Evolutionary conservation across 1,284 basidiomycete species (phyloP).

Genomic region (Megacollybia platyphylla): DNA sequence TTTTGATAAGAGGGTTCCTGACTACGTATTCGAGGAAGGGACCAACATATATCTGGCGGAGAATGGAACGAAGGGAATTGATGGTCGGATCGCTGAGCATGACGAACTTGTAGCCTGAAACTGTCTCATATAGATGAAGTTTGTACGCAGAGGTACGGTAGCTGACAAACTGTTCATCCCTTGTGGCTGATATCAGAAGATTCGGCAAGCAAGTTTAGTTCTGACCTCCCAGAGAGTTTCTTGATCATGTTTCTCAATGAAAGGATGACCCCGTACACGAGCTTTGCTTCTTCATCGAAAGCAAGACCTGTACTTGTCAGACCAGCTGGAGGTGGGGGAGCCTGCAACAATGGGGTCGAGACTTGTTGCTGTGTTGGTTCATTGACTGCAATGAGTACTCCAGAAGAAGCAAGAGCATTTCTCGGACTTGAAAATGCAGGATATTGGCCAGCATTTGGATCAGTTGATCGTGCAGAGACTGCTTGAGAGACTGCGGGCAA

Average conservation of each 20-base stretch:
- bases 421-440: constrained; percentile 40
- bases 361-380: constrained; percentile 28
- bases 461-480: constrained; percentile 26
- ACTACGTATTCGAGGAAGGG: constrained; percentile 92
- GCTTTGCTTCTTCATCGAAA: constrained; percentile 96
- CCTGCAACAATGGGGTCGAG: constrained; percentile 21
- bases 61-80: constrained; percentile 72
- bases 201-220: constrained; percentile 2
- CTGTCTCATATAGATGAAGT: constrained; percentile 86
- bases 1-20: constrained; percentile 75
- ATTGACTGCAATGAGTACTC: constrained; percentile 56
- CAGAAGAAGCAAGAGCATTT: constrained; percentile 48
- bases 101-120: constrained; percentile 91
- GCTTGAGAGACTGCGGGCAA: constrained; percentile 65
- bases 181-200: constrained; percentile 16
- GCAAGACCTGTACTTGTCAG: constrained; percentile 45
- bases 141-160: constrained; percentile 91
- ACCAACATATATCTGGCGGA: constrained; percentile 86
- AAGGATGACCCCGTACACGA: constrained; percentile 92
- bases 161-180: constrained; percentile 83
- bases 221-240: constrained; percentile 78
- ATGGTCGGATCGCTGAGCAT: constrained; percentile 82
- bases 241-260: constrained; percentile 91
- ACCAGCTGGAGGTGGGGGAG: constrained; percentile 16
- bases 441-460: constrained; percentile 15